Conservation (phyloP, 345 rosid genomes). For the Kernera saxatilis region DNA sequence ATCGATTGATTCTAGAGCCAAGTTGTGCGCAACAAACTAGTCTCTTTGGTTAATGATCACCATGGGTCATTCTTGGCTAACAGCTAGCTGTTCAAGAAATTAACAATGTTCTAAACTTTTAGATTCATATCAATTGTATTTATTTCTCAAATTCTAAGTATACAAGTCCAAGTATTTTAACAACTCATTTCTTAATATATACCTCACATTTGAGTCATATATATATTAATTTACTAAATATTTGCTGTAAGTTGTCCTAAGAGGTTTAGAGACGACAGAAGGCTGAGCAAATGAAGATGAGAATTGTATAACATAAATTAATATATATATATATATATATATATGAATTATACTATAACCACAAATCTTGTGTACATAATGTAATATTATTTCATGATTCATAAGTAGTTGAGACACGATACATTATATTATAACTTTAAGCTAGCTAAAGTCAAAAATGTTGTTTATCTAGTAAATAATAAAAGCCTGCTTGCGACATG, state of each 20-base stretch:
- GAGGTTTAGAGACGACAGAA: constrained; percentile 1
- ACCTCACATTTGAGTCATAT: neutral
- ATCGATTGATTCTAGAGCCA: neutral
- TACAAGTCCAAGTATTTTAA: neutral
- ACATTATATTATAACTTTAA: constrained; percentile 12
- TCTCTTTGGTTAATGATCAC: neutral
- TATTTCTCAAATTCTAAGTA: neutral
- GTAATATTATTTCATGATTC: constrained; percentile 2
- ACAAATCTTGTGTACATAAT: neutral
- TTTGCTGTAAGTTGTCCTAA: constrained; percentile 22
- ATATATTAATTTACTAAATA: neutral
- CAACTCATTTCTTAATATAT: constrained; percentile 4
- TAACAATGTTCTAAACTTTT: constrained; percentile 4
- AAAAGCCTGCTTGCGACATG: constrained; percentile 12
- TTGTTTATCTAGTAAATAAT: neutral
- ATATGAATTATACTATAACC: neutral
- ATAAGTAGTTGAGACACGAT: neutral
- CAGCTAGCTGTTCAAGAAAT: neutral
- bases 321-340: neutral
- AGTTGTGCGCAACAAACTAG: neutral
- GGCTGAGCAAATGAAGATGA: constrained; percentile 3
- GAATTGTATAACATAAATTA: neutral
- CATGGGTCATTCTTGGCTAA: neutral
- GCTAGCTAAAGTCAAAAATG: constrained; percentile 26
- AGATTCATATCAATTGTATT: neutral